phyloP scores from a whole-genome alignment of 495 filamentous ascomycete genomes.

The Talaromyces wortmannii region DNA sequence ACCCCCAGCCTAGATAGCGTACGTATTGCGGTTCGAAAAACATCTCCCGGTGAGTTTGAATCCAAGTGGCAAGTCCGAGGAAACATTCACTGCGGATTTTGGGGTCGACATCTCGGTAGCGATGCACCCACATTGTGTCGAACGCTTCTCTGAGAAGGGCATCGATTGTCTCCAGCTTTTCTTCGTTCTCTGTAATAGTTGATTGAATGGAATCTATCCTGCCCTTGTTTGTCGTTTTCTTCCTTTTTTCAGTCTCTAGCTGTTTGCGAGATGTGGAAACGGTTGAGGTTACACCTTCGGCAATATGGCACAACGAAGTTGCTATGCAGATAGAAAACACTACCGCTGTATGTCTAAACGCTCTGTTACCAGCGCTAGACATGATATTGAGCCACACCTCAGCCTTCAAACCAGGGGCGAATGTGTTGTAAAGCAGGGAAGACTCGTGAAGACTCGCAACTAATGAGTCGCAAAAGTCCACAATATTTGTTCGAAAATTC shows the following conservation, averaged over 20 bases:
- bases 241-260: conserved; percentile 73
- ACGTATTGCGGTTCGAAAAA: conserved; percentile 86
- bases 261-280: conserved; percentile 72
- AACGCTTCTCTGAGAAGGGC: conserved; percentile 72
- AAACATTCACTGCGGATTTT: conserved; percentile 81
- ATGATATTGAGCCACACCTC: conserved; percentile 78
- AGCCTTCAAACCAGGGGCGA: conserved; percentile 73
- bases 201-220: conserved; percentile 61
- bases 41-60: conserved; percentile 68
- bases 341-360: conserved; percentile 90
- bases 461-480: conserved; percentile 69
- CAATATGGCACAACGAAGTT: conserved; percentile 58
- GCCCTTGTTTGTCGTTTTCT: conserved; percentile 68
- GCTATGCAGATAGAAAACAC: conserved; percentile 70
- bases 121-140: conserved; percentile 85
- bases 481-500: conserved; percentile 67
- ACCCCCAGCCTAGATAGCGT: conserved; percentile 89
- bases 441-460: conserved; percentile 69
- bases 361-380: conserved; percentile 74
- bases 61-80: conserved; percentile 79
- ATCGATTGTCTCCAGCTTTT: conserved; percentile 56
- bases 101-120: conserved; percentile 89
- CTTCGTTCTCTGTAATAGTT: conserved; percentile 57
- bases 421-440: conserved; percentile 67
- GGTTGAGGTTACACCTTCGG: conserved; percentile 54